Conservation (phyloP, 768 basidiomycete genomes). For the Mycena filopes region DNA sequence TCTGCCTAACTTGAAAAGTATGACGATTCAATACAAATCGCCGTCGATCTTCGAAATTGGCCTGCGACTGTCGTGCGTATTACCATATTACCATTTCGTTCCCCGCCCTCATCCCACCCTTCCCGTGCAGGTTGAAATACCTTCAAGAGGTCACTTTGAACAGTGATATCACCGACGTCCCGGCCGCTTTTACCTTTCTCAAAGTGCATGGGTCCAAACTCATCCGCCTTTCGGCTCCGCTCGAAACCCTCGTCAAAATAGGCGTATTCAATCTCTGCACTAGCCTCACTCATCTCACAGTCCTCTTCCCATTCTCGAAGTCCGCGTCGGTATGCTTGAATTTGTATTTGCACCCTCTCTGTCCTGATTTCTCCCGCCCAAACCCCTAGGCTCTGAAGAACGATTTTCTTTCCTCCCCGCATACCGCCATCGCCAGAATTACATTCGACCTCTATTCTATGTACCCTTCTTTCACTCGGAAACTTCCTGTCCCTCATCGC, state of each 20-base stretch:
- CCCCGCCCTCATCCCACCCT: too few species aligned
- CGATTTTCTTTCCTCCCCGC: not conserved
- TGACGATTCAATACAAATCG: not conserved
- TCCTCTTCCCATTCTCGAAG: not conserved
- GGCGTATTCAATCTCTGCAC: slow-evolving; percentile 1
- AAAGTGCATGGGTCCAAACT: not conserved
- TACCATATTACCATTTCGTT: too few species aligned
- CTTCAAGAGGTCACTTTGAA: too few species aligned
- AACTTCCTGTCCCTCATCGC: too few species aligned
- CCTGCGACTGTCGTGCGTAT: not conserved
- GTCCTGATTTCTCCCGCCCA: too few species aligned
- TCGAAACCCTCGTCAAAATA: not conserved
- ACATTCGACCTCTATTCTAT: not conserved
- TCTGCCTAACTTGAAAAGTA: not conserved
- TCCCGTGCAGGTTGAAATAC: too few species aligned
- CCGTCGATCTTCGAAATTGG: not conserved
- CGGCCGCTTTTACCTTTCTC: not conserved
- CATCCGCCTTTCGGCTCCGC: not conserved
- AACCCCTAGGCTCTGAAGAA: too few species aligned
- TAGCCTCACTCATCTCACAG: not conserved
- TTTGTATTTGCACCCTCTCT: too few species aligned
- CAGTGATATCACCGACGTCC: too few species aligned
- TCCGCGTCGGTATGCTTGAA: not conserved
- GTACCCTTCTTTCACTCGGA: too few species aligned
- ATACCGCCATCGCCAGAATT: not conserved